These are phyloP conservation scores for Aspergillus sp. DNA, from an alignment of 2,329 filamentous ascomycete species.

Conservation along the genomic window DNA sequence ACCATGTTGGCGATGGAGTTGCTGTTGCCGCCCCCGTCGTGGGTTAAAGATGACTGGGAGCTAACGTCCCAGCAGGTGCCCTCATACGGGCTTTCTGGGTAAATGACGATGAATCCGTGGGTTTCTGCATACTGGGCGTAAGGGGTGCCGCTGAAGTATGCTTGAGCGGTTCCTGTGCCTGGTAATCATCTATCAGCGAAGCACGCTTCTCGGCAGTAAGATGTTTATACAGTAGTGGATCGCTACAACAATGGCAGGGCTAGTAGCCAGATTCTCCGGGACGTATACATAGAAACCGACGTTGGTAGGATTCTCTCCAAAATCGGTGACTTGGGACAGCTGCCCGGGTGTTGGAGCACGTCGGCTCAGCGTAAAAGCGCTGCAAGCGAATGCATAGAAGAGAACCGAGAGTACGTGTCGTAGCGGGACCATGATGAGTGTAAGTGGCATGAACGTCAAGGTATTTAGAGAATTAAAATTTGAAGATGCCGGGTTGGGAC, in stretches of 20 bases:
- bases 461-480: neutral
- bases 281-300: conserved; percentile 56
- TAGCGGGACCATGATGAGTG: neutral
- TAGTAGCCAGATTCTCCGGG: conserved; percentile 44
- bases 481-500: neutral
- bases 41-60: conserved; percentile 35
- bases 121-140: conserved; percentile 55
- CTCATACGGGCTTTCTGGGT: conserved; percentile 54
- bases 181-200: neutral
- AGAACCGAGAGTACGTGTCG: conserved; percentile 4
- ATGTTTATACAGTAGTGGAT: conserved; percentile 54
- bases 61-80: conserved; percentile 62
- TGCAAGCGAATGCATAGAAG: conserved; percentile 9
- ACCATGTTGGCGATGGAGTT: conserved; percentile 43
- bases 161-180: conserved; percentile 27
- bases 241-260: conserved; percentile 55
- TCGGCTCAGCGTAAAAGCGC: conserved; percentile 3
- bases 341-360: conserved; percentile 13
- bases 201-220: neutral
- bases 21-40: conserved; percentile 40
- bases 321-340: conserved; percentile 38
- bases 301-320: conserved; percentile 49
- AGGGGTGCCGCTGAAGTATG: conserved; percentile 51
- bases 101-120: conserved; percentile 50
- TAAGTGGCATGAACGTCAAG: neutral